Evolutionary conservation across 768 basidiomycete species (phyloP), one percentile per base, ranked within the genome.

Genomic region (Lentinula sp.): DNA sequence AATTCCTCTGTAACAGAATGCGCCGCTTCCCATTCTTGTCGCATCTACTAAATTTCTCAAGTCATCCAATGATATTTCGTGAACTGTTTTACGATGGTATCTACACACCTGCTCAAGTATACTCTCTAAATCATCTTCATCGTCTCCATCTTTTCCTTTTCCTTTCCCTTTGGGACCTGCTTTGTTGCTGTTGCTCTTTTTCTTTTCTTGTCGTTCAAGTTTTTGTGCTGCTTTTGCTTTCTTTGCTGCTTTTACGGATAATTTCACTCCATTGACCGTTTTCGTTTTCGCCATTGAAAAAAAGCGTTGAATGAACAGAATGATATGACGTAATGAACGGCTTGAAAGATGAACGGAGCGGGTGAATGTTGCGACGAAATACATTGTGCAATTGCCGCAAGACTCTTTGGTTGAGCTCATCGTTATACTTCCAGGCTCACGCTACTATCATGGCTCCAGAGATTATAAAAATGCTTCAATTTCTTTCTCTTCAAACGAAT

Each of bases 1-100:
- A 90, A 76, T 70, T 95, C 92, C 70, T 95, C 93, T 0, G 87
- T 91, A n/a, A 92, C 90, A 2, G 79, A 84, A 68, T 93, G 89
- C 12, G 86, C 82, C 36, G 81, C 82, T 67, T 94, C 91, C 91
- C 91, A 93, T 71, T 94, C 90, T 70, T 82, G 80, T 68, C 85
- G 81, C 73, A 90, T 86, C 87, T 90, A 86, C 80, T 82, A 64
- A 28, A 28, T 28, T 28, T 28, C 23, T 23, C 23, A 23, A 23
- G 23, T 23, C 28, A 28, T 28, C 28, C 28, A 28, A 23, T 23
- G 23, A 23, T 28, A 28, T 28, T 28, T 28, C 28, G 3, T 28
- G 28, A 28, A 28, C 3, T 28, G 28, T 28, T 28, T 28, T 28
- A 28, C 28, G 1, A 28, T 28, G 28, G 28, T 28, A 28, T 28